Base-by-base conservation (phyloP, 108 stramenopile species). In the Epithemia pelagica region DNA sequence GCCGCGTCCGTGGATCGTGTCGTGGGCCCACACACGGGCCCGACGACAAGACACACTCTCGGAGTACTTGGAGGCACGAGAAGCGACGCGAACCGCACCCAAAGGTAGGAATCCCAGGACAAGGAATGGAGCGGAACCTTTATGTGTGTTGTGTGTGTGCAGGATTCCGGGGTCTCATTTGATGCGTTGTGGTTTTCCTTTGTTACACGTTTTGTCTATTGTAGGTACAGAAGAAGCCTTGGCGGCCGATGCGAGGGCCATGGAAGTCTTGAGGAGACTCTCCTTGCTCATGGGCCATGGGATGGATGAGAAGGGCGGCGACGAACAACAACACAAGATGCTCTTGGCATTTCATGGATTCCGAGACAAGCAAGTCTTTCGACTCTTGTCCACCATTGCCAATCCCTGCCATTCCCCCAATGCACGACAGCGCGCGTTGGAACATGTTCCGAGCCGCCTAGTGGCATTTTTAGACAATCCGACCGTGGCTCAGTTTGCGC, bases 331-430 rank as follows among this genome's bases (percentile, higher is more conserved):
- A 5, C 5, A 46, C 15, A 15, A 46, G 37, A 15, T 62, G 62
- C 79, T 29, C 66, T 88, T 81, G 56, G 77, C 77, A 26, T 46
- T 46, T 15, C 94, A 95, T 65, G 56, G 59, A 8, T 82, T 80
- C 26, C 81, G 84, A 37, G 94, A 95, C 75, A 86, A 85, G 68
- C 86, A 88, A 66, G 82, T 95, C 52, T 91, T 95, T 69, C 81
- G 84, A 1, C 73, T 92, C 51, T 70, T 95, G 25, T 75, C 87
- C 1, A 80, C 87, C 23, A 86, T 95, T 69, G 63, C 82, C 0
- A 73, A 71, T 31, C 75, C 89, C 2, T 70, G 61, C 18, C 94
- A 95, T 68, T 78, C 84, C 20, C 54, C 61, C 15, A 65, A 73
- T n/a, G 75, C 84, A n/a, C 82, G 94, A 23, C 58, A 64, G 22